Evolutionary conservation across 2,329 filamentous ascomycete genomes (phyloP).

Genomic region (Chaetomium globosum): DNA sequence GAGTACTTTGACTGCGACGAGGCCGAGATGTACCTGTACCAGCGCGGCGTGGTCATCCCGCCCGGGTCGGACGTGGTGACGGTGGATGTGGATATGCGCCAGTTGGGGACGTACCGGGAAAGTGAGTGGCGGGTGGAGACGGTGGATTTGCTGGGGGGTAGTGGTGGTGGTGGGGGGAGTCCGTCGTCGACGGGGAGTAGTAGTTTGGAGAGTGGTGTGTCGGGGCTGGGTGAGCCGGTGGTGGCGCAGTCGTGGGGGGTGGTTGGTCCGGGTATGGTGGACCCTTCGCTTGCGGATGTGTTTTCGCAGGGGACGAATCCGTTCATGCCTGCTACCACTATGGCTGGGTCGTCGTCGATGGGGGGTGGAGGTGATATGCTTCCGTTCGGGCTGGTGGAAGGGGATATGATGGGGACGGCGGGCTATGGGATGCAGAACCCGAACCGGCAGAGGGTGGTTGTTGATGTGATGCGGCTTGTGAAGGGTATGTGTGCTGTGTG

Average conservation of each 20-base stretch:
- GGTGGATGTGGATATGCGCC: slow-evolving; percentile 55
- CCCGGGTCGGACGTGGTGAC: slow-evolving; percentile 62
- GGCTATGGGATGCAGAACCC: background rate
- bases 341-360: slow-evolving; percentile 2
- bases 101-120: slow-evolving; percentile 40
- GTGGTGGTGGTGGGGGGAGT: background rate
- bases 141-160: background rate
- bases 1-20: slow-evolving; percentile 78
- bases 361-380: background rate
- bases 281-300: slow-evolving; percentile 3
- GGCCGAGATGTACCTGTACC: slow-evolving; percentile 71
- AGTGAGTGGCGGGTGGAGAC: background rate
- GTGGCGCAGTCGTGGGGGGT: background rate
- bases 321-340: background rate
- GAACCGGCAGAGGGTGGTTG: slow-evolving; percentile 3
- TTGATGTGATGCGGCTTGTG: slow-evolving; percentile 20
- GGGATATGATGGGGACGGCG: background rate
- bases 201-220: background rate
- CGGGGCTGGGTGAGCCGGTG: background rate
- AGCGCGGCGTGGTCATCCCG: slow-evolving; percentile 65
- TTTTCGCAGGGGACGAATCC: background rate
- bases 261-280: background rate
- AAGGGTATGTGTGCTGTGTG: slow-evolving; percentile 18
- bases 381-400: slow-evolving; percentile 3
- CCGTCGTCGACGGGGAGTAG: background rate